Base-by-base conservation (phyloP, 257 asterid genomes). In the Petunia axillaris region DNA sequence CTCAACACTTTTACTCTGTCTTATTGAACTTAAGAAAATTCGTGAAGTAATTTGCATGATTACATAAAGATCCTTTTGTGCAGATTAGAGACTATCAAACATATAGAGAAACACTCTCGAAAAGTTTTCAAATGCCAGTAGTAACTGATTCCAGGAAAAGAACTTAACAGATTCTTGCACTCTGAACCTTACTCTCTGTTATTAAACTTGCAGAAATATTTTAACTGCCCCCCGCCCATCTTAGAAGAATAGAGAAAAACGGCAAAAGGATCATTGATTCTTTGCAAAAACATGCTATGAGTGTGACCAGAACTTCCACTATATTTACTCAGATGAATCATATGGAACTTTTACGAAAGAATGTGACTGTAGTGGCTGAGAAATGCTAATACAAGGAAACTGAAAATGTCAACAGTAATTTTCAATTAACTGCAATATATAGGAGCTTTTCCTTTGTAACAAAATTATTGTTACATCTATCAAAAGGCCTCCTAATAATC, bases 321-420 rank as follows among this genome's bases (percentile, higher is more conserved):
- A 37, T 63, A 63, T 63, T 63, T 63, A 37, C 40, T 35, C 40
- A 36, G 15, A 36, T 35, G 67, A 36, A 62, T 62, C 43, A 9
- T 36, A 15, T 10, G 43, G 43, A 62, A 8, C 14, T 35, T 40
- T 62, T 62, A 63, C 8, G 4, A 36, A 36, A 63, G 68, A 38
- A 63, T 35, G 1, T 8, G 43, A 36, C 43, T 36, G 36, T 63
- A 36, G 68, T 63, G 43, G 68, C 43, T 9, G 68, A 63, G 4
- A 63, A 63, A 36, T 4, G 3, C 1, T 10, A 2, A 63, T 37
- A 62, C 41, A 62, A 62, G 44, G 3, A 36, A 63, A 63, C 14
- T 3, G 68, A 63, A 36, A 63, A 63, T 63, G 68, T 63, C 68
- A 63, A 60, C 68, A 63, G 68, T 10, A 37, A 63, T 14, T 63